Evolutionary conservation across 2,329 filamentous ascomycete genomes (phyloP), one percentile per base, ranked within the genome.

Genomic region (Diplodia intermedia): DNA sequence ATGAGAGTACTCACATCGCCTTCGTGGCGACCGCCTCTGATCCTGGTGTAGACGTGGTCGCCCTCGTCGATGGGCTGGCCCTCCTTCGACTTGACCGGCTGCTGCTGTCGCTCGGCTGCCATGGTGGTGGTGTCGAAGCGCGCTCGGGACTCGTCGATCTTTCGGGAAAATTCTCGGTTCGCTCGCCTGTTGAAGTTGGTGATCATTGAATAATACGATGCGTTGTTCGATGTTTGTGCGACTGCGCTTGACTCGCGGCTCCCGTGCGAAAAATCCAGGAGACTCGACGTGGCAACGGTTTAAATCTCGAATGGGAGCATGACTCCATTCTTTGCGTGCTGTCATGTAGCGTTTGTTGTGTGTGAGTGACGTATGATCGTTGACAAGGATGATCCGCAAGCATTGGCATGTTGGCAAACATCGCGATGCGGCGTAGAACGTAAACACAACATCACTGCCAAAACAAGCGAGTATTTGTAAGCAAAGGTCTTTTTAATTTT

Each of bases 41-140:
- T 73, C 66, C 77, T 79, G 6, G 80, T 81, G 70, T 77, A 79
- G n/a, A 82, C 79, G 38, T 74, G 73, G 56, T 82, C 79, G 43
- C 79, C 80, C 66, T 78, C 76, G 18, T 76, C 29, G 68, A 82
- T 82, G 7, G 75, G 73, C 71, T 81, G 73, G 68, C 74, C 76
- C 52, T 78, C 71, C 70, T 80, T 81, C 40, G 80, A 80, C 47
- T 73, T 73, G 62, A 69, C 56, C 29, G 18, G 33, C 31, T 33
- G 31, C 31, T 8, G 43, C 57, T 73, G 53, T 18, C 65, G 33
- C 54, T 38, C 54, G 33, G 40, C 69, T 49, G 52, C 31, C 68
- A 68, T 70, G 26, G 65, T 57, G 29, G 66, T 70, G 26, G 65
- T 57, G 29, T 63, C 43, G 60, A 63, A 38, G 29, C 47, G 60